A percentile compares a stretch with the other conserved stretches of the same genome.
phyloP scores from a whole-genome alignment of 176 grass and related monocot species.

The Zoysia pacifica region DNA sequence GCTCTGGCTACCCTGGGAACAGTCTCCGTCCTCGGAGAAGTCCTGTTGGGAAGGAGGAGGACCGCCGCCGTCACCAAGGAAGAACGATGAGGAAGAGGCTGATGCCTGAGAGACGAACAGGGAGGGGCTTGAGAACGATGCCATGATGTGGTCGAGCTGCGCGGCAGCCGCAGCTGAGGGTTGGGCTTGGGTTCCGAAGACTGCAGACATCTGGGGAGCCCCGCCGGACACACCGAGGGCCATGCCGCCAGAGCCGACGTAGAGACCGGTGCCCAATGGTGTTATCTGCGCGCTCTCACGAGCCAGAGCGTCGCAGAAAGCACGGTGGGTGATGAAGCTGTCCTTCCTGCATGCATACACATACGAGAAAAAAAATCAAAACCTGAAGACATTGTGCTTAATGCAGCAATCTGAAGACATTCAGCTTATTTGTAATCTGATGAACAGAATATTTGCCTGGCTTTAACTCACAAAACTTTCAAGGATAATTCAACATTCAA shows the following conservation, averaged over 20 bases:
- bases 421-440: not conserved
- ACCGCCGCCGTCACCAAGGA: conserved; percentile 38
- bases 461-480: not conserved
- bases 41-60: conserved; percentile 33
- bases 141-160: conserved; percentile 57
- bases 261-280: conserved; percentile 52
- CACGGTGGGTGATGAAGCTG: conserved; percentile 98
- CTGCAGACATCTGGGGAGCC: conserved; percentile 34
- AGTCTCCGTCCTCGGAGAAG: conserved; percentile 53
- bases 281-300: conserved; percentile 77
- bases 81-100: conserved; percentile 41
- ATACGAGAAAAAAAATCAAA: not conserved
- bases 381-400: not conserved
- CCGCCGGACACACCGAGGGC: conserved; percentile 51
- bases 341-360: conserved; percentile 63
- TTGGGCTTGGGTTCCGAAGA: conserved; percentile 51
- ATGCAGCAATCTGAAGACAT: too few species aligned
- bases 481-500: not conserved
- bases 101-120: conserved; percentile 41
- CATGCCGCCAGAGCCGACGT: conserved; percentile 53
- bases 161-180: conserved; percentile 38
- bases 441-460: not conserved
- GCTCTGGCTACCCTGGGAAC: conserved; percentile 35
- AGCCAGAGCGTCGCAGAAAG: conserved; percentile 94
- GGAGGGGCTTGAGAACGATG: conserved; percentile 42